Evolutionary conservation across 176 grass and related monocot genomes (phyloP).

Genomic region (Raddia distichophylla): DNA sequence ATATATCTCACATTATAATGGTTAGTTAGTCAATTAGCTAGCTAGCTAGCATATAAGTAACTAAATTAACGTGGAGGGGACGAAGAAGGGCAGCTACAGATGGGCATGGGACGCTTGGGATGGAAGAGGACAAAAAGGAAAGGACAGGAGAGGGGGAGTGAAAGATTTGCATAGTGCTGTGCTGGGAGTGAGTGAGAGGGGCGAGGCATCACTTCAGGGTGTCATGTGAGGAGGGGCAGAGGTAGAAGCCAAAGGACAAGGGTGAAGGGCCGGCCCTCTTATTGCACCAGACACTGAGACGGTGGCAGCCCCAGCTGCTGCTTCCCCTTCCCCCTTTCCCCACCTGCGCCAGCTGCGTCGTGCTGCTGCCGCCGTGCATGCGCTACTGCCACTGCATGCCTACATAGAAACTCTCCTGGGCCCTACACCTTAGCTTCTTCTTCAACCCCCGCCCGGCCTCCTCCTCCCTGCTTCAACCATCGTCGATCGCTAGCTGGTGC

Average conservation of each 20-base stretch:
- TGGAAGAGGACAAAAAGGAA: slow-evolving; percentile 34
- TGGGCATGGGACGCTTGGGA: not conserved
- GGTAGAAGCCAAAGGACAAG: slow-evolving; percentile 27
- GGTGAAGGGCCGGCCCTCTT: not conserved
- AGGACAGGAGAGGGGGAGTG: slow-evolving; percentile 31
- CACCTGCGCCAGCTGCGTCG: not conserved
- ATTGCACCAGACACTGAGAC: slow-evolving; percentile 33
- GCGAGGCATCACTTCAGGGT: slow-evolving; percentile 20
- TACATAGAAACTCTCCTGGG: slow-evolving; percentile 27
- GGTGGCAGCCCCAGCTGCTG: not conserved
- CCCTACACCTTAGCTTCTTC: not conserved
- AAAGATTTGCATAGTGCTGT: slow-evolving; percentile 36
- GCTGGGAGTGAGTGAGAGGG: not conserved
- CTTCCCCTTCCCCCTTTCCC: slow-evolving; percentile 18
- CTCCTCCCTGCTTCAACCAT: too few relatives aligned
- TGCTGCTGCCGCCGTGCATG: not conserved
- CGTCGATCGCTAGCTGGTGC: too few relatives aligned
- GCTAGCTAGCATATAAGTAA: too few relatives aligned
- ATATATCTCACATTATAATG: too few relatives aligned
- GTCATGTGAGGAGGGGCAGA: slow-evolving; percentile 38
- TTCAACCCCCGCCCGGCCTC: not conserved
- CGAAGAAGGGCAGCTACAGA: too few relatives aligned
- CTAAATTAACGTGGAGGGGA: too few relatives aligned
- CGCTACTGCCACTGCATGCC: not conserved
- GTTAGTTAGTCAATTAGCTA: too few relatives aligned